phyloP scores from a whole-genome alignment of 345 rosid species.

The Ceriops zippeliana region DNA sequence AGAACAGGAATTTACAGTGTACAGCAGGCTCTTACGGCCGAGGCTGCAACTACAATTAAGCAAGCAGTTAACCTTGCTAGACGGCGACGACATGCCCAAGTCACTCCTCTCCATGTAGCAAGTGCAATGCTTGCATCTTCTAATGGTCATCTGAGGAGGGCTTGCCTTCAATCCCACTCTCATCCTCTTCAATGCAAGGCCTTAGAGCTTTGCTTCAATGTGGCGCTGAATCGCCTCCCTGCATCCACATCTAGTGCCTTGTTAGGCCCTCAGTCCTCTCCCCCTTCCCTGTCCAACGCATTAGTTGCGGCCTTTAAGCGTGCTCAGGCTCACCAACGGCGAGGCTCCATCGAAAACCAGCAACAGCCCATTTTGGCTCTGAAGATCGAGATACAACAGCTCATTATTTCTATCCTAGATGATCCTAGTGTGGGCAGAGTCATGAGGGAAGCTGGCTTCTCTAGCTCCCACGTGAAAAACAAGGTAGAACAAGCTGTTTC shows the following conservation, averaged over 20 bases:
- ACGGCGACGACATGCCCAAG: conserved; percentile 92
- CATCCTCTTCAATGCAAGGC: conserved; percentile 97
- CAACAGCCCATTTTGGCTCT: conserved; percentile 85
- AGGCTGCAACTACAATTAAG: conserved; percentile 70
- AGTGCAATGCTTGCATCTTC: conserved; percentile 79
- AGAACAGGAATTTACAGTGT: conserved; percentile 86
- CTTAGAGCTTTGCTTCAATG: conserved; percentile 94
- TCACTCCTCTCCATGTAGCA: conserved; percentile 96
- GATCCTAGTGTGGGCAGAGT: conserved; percentile 98
- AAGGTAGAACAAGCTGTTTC: conserved; percentile 68
- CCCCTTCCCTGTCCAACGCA: conserved; percentile 85
- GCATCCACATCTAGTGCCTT: conserved; percentile 64
- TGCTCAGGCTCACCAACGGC: conserved; percentile 96
- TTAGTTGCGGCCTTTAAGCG: conserved; percentile 95
- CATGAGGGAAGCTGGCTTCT: conserved; percentile 97
- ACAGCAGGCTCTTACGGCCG: conserved; percentile 74
- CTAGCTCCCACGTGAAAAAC: conserved; percentile 82
- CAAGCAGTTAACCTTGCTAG: conserved; percentile 74
- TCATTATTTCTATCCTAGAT: conserved; percentile 79
- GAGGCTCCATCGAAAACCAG: conserved; percentile 86
- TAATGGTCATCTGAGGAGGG: conserved; percentile 70
- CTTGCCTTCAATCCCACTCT: conserved; percentile 89
- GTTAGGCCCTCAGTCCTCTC: conserved; percentile 51
- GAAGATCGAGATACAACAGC: conserved; percentile 90
- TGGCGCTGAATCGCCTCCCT: conserved; percentile 92